A percentile compares a stretch with the other conserved stretches of the same genome.
phyloP scores from a whole-genome alignment of 2,329 filamentous ascomycete species.

The Plenodomus tracheiphilus region DNA sequence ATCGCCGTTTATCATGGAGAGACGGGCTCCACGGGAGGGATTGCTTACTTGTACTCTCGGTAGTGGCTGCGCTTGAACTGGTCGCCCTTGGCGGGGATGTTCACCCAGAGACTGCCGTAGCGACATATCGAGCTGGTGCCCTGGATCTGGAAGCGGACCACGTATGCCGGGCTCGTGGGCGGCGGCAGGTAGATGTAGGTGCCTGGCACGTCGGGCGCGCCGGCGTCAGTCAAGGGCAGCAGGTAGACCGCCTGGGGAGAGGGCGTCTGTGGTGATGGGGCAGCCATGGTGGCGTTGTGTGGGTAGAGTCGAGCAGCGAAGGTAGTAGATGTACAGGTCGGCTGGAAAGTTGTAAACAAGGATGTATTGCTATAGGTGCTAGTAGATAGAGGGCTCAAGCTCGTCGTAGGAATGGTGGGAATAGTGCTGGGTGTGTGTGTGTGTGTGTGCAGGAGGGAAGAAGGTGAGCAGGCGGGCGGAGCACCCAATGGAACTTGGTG shows the following conservation, averaged over 20 bases:
- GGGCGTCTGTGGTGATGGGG: constrained; percentile 13
- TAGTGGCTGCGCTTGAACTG: constrained; percentile 79
- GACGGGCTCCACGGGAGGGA: background rate
- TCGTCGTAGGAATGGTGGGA: background rate
- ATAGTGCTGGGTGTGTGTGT: constrained; percentile 1
- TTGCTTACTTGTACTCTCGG: constrained; percentile 81
- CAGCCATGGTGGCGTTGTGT: constrained; percentile 29
- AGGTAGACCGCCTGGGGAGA: constrained; percentile 67
- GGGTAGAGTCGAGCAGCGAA: constrained; percentile 7
- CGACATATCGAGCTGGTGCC: constrained; percentile 95
- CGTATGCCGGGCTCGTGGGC: constrained; percentile 71
- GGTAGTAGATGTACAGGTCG: constrained; percentile 8
- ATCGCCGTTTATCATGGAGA: background rate
- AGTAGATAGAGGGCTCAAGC: background rate
- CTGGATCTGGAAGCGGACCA: constrained; percentile 86
- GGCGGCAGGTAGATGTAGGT: constrained; percentile 91
- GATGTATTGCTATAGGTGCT: constrained; percentile 14
- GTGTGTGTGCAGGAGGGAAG: constrained; percentile 5
- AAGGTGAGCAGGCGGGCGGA: background rate
- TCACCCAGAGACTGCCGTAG: constrained; percentile 94
- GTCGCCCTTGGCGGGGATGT: constrained; percentile 78
- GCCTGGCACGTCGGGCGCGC: constrained; percentile 84
- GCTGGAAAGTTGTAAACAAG: constrained; percentile 20
- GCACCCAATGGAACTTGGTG: constrained; percentile 10
- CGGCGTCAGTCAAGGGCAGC: constrained; percentile 88